Evolutionary conservation across 129 eudicot genomes (phyloP), one percentile per base, ranked within the genome.

Genomic region (Ambrosia trifida): DNA sequence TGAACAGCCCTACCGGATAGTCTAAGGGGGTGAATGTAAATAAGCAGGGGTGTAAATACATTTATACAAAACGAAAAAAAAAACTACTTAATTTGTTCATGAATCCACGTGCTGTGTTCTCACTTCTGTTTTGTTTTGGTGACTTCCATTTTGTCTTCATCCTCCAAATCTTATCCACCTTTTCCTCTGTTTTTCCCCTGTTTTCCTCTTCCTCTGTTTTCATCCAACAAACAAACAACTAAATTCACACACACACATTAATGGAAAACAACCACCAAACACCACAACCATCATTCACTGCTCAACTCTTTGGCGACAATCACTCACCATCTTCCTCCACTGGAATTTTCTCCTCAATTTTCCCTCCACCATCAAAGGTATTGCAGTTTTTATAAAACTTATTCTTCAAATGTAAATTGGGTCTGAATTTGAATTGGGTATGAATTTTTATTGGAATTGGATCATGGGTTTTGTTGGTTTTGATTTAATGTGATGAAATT

Each of bases 291-390:
- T 78, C 85, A 62, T 72, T 79, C 65, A 49, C 85, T 13, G 75
- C 83, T 61, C 72, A 87, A 10, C 77, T 87, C 20, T 87, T 87
- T 77, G 89, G 89, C 24, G 51, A 75, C 60, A 58, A 77, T 51
- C 78, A 80, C 53, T 68, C 83, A 47, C 64, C 70, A 11, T 51
- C 76, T 9, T 74, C 87, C 2, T 80, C 95, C 58, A 38, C 87
- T 66, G 85, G 89, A 47, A 72, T 69, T 59, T 83, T 82, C 56
- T 79, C 95, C 11, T 83, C 88, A 28, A 72, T 88, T 69, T 85
- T 88, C 62, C 82, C 90, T 3, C 86, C 83, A 8, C 86, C 88
- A 1, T 45, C 84, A 0, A 72, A 56, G 86, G 86, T 83, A 69
- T 72, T 2, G 0, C 43, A 38, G 43, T 9, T 38, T 7, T 38